Evolutionary conservation across 2,329 filamentous ascomycete genomes (phyloP), one percentile per base, ranked within the genome.

Genomic region (Penicillium sp.): DNA sequence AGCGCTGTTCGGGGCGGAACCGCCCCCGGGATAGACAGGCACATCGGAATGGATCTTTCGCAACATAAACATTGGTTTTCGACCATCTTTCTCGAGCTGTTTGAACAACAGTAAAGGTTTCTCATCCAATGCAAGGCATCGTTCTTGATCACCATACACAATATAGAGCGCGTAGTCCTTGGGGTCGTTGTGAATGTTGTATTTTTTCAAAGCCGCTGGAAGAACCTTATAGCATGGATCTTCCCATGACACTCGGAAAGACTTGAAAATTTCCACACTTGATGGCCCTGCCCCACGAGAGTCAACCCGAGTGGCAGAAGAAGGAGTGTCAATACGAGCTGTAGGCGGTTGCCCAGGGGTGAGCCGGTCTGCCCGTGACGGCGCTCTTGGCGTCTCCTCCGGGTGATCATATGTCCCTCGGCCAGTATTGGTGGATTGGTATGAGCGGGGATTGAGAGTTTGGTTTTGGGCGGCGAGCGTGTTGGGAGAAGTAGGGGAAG

Each of bases 1-100:
- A 9, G 59, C 58, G 28, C 58, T 61, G 17, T 55, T 59, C 6
- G 60, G 60, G 16, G 55, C 51, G 10, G 58, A 52, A 3, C 53
- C 52, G 9, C 36, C 32, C 33, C 26, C 6, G 11, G 35, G 41
- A 47, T n/a, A 44, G 32, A 35, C 52, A 44, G 52, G 50, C 37
- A 48, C 54, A 20, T 50, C 51, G 7, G 71, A 65, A 37, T 75
- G 74, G n/a, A 77, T 75, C 50, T 81, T 76, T 37, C 92, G 73
- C 39, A 98, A 71, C 92, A 98, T 98, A 59, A 98, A 98, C 92
- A 96, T 96, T 14, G 92, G 92, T 62, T 96, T 98, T 67, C 93
- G 84, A 31, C 92, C 92, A 69, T 96, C 92, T 62, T 89, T 89
- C 60, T 96, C 89, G 39, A 98, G 71, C 62, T 96, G 89, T 68